phyloP scores from a whole-genome alignment of 768 basidiomycete genomes.

The Kwoniella botswanensis region DNA sequence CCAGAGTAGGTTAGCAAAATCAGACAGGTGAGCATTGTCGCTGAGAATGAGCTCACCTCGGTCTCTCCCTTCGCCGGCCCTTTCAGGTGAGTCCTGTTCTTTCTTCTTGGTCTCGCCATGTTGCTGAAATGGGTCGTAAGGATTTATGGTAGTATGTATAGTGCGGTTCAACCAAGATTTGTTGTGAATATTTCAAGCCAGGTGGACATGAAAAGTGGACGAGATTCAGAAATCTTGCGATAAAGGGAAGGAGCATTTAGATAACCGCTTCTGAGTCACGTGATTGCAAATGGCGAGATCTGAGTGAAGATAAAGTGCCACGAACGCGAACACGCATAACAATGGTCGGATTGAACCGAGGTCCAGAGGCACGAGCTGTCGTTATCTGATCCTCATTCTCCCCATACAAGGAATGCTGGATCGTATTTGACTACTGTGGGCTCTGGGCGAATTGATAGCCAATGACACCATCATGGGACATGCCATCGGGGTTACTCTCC shows the following conservation, averaged over 20 bases:
- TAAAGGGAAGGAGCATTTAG: neutral
- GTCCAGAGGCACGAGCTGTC: neutral
- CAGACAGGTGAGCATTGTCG: neutral
- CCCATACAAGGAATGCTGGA: too few relatives aligned
- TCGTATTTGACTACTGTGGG: too few relatives aligned
- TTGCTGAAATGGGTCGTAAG: constrained; percentile 4
- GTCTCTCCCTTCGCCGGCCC: constrained; percentile 46
- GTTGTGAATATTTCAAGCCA: constrained; percentile 1
- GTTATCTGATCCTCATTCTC: too few relatives aligned
- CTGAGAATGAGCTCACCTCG: constrained; percentile 32
- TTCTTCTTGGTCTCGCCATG: constrained; percentile 53
- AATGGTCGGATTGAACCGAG: neutral
- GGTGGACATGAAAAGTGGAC: constrained; percentile 31
- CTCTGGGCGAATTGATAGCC: too few relatives aligned
- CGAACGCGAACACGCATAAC: neutral
- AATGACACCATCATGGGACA: too few relatives aligned
- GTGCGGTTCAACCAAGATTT: neutral
- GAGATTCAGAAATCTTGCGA: constrained; percentile 21
- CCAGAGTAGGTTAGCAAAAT: neutral
- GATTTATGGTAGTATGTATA: constrained; percentile 6
- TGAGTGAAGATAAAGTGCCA: neutral
- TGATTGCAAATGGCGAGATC: neutral
- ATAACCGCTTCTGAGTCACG: neutral
- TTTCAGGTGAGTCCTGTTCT: constrained; percentile 58
- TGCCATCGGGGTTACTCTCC: too few relatives aligned